phyloP scores from a whole-genome alignment of 176 grass and related monocot genomes.

The Carex scoparia region DNA sequence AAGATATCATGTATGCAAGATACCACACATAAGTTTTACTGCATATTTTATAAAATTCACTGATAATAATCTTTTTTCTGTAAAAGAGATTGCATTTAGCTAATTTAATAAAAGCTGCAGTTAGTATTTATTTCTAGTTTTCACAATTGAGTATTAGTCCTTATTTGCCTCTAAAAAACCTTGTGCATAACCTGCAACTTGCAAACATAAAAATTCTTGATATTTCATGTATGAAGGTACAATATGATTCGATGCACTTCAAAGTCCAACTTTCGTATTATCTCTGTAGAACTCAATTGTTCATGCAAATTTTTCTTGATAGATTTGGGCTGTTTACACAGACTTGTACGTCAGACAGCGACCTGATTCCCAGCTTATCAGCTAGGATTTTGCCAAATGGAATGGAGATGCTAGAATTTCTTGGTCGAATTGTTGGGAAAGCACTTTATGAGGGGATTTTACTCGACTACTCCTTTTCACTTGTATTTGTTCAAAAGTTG shows the following conservation, averaged over 20 bases:
- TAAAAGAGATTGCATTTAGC: background rate
- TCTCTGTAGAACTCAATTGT: slow-evolving; percentile 15
- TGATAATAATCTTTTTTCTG: background rate
- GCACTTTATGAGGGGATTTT: slow-evolving; percentile 97
- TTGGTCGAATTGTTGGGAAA: slow-evolving; percentile 91
- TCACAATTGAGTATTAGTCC: background rate
- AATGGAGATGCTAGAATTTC: slow-evolving; percentile 97
- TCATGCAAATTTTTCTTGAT: slow-evolving; percentile 28
- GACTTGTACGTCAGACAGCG: slow-evolving; percentile 69
- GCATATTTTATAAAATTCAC: background rate
- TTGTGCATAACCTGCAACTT: background rate
- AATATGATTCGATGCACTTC: background rate
- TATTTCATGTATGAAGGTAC: background rate
- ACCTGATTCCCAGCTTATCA: slow-evolving; percentile 85
- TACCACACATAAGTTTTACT: background rate
- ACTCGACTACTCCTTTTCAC: slow-evolving; percentile 91
- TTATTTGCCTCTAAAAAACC: background rate
- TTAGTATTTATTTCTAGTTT: background rate
- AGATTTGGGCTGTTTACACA: slow-evolving; percentile 86
- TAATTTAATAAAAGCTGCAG: background rate
- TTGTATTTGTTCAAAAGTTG: slow-evolving; percentile 95
- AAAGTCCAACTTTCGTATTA: background rate
- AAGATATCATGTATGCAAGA: background rate
- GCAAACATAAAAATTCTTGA: background rate
- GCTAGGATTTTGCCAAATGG: slow-evolving; percentile 78